phyloP scores from a whole-genome alignment of 805 yeast species.

The Scheffersomyces coipomensis region DNA sequence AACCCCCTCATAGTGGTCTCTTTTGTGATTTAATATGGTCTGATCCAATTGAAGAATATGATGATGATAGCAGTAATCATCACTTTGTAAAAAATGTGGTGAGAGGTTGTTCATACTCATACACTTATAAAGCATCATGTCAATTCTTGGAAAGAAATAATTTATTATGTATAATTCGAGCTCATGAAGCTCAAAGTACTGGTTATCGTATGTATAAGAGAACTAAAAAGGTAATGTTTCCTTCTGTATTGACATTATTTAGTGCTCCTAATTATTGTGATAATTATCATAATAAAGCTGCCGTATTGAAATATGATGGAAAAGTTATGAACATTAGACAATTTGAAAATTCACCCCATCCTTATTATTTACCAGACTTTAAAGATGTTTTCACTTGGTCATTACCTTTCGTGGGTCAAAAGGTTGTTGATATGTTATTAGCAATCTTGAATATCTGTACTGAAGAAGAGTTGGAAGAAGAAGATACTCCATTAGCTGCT shows the following conservation, averaged over 20 bases:
- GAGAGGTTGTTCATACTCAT: constrained; percentile 92
- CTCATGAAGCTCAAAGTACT: constrained; percentile 97
- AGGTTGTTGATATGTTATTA: constrained; percentile 89
- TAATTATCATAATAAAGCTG: constrained; percentile 91
- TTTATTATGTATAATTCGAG: constrained; percentile 81
- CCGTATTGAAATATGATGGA: constrained; percentile 86
- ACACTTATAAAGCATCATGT: constrained; percentile 79
- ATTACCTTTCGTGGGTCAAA: constrained; percentile 94
- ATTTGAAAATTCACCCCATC: constrained; percentile 90
- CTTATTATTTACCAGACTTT: constrained; percentile 94
- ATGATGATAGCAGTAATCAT: constrained; percentile 42
- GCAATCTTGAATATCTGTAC: constrained; percentile 91
- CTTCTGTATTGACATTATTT: constrained; percentile 85
- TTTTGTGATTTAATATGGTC: constrained; percentile 97
- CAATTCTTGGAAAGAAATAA: constrained; percentile 76
- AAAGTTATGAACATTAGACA: constrained; percentile 94
- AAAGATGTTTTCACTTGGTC: constrained; percentile 99
- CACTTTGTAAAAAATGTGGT: constrained; percentile 65
- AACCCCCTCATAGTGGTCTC: constrained; percentile 90
- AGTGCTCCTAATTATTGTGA: constrained; percentile 96
- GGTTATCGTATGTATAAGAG: constrained; percentile 94
- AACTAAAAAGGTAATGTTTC: constrained; percentile 82
- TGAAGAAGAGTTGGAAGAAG: constrained; percentile 88
- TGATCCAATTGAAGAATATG: constrained; percentile 88
- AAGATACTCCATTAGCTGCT: constrained; percentile 15